Conservation (phyloP, 2,329 filamentous ascomycete genomes). For the Pseudogymnoascus pannorum region DNA sequence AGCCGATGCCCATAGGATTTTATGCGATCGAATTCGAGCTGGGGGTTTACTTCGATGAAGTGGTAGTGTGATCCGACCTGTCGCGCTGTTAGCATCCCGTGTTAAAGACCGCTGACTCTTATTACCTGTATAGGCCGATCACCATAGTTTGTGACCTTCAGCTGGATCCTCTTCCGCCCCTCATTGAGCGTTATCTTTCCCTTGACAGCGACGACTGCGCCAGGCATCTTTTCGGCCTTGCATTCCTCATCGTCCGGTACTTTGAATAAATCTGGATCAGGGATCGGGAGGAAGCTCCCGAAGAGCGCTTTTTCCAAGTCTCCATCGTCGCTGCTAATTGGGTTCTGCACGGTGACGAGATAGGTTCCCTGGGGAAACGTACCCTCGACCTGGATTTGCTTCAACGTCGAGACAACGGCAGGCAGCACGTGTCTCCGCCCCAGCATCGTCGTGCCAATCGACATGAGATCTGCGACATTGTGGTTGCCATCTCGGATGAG, state of each 20-base stretch:
- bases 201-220: conserved; percentile 68
- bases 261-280: conserved; percentile 60
- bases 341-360: conserved; percentile 88
- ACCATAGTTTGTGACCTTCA: conserved; percentile 77
- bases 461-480: conserved; percentile 88
- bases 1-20: conserved; percentile 78
- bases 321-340: conserved; percentile 78
- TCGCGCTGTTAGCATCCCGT: neutral
- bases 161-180: conserved; percentile 61
- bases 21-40: conserved; percentile 78
- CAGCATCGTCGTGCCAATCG: conserved; percentile 82
- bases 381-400: conserved; percentile 86
- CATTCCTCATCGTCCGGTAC: conserved; percentile 58
- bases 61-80: conserved; percentile 88
- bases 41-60: conserved; percentile 89
- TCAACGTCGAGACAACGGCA: conserved; percentile 68
- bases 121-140: conserved; percentile 81
- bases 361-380: conserved; percentile 89
- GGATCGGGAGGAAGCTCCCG: conserved; percentile 81
- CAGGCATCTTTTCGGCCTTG: conserved; percentile 61
- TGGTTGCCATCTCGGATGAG: conserved; percentile 95
- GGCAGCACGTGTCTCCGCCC: conserved; percentile 87
- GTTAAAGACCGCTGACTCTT: conserved; percentile 8
- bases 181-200: conserved; percentile 64
- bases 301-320: conserved; percentile 83